These are phyloP conservation scores for Mycena venus DNA, from an alignment of 768 basidiomycete species.

Conservation along the genomic window DNA sequence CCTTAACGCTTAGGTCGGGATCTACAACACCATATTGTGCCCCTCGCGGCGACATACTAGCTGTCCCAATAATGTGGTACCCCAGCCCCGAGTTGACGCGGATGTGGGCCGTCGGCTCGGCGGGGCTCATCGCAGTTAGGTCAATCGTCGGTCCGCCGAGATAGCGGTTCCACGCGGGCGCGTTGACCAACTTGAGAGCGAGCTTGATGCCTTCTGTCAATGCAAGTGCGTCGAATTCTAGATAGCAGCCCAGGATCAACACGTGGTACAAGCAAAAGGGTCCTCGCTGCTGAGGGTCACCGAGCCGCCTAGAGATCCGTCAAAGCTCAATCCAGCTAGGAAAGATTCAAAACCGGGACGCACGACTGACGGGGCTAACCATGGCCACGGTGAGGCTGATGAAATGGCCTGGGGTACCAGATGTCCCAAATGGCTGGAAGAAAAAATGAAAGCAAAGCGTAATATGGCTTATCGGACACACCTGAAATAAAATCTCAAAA, in stretches of 20 bases:
- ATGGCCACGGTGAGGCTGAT: neutral
- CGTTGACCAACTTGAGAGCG: neutral
- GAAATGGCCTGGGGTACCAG: neutral
- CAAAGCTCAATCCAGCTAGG: neutral
- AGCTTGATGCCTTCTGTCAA: neutral
- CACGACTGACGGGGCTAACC: conserved; percentile 5
- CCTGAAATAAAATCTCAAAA: neutral
- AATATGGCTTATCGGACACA: neutral
- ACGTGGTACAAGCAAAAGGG: neutral
- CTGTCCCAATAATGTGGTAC: neutral
- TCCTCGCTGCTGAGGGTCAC: neutral
- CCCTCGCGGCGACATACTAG: neutral
- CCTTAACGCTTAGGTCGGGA: neutral
- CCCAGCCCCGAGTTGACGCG: neutral
- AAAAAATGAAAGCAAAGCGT: neutral
- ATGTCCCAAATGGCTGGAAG: neutral
- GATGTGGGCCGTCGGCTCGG: neutral
- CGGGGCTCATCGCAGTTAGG: neutral
- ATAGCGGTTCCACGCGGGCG: neutral
- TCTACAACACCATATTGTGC: conserved; percentile 14
- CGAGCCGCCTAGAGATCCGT: neutral
- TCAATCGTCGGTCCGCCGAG: neutral
- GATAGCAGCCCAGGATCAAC: neutral
- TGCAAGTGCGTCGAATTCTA: conserved; percentile 1
- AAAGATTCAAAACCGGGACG: neutral